Percentiles rank a stretch among this genome's conserved stretches.
Evolutionary conservation across 495 filamentous ascomycete genomes (phyloP).

Genomic region (Penicillium coffeae): DNA sequence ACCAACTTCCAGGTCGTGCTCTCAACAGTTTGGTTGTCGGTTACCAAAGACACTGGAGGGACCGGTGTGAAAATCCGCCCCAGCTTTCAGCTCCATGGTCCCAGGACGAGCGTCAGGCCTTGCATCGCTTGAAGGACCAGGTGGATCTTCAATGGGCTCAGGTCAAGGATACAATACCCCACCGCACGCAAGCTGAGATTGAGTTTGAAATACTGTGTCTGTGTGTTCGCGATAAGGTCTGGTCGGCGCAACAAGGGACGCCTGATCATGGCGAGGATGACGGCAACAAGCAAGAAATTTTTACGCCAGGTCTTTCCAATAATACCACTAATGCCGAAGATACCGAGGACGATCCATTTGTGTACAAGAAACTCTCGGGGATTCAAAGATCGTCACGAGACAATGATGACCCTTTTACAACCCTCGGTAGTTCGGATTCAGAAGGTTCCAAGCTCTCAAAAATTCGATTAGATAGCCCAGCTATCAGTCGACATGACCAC

Average conservation of each 20-base stretch:
- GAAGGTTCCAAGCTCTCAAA: conserved; percentile 13
- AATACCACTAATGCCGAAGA: not conserved
- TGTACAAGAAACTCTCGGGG: not conserved
- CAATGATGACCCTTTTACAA: conserved; percentile 4
- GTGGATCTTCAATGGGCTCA: conserved; percentile 31
- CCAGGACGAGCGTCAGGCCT: conserved; percentile 22
- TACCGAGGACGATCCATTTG: not conserved
- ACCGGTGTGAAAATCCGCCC: conserved; percentile 30
- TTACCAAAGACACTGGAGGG: conserved; percentile 32
- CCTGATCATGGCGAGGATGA: not conserved
- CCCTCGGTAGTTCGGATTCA: conserved; percentile 4
- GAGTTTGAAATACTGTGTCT: conserved; percentile 38
- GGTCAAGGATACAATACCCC: conserved; percentile 27
- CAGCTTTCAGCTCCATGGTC: conserved; percentile 33
- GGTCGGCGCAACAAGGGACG: conserved; percentile 3
- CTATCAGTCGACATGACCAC: conserved; percentile 2
- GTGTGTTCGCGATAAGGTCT: conserved; percentile 29
- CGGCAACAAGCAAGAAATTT: not conserved
- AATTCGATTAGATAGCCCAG: conserved; percentile 13
- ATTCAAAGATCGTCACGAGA: not conserved
- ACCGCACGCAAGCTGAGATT: conserved; percentile 31
- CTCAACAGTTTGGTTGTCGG: conserved; percentile 20
- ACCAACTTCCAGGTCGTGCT: conserved; percentile 24
- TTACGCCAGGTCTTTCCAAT: not conserved
- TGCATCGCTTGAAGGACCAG: conserved; percentile 26